Conservation (phyloP, 768 basidiomycete species). For the Mycena floridula region DNA sequence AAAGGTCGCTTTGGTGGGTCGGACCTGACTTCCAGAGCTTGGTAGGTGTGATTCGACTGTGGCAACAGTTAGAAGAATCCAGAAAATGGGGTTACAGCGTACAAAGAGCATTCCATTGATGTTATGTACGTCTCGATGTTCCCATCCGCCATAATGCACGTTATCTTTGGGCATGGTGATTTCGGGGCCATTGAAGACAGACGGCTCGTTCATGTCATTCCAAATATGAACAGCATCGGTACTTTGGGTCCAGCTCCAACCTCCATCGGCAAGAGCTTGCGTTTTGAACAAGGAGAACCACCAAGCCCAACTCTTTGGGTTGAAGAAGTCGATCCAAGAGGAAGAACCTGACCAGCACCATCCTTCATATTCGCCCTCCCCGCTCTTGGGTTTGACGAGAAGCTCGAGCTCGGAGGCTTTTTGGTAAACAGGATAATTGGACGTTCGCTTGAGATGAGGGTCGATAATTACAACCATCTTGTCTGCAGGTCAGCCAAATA, state of each 20-base stretch:
- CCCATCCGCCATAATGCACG: constrained; percentile 92
- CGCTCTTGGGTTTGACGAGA: constrained; percentile 76
- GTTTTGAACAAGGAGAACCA: constrained; percentile 82
- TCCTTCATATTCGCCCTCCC: constrained; percentile 85
- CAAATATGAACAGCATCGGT: constrained; percentile 86
- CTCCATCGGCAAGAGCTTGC: constrained; percentile 38
- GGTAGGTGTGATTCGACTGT: constrained; percentile 79
- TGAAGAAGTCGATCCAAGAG: constrained; percentile 97
- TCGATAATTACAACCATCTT: constrained; percentile 99
- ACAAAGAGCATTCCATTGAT: constrained; percentile 95
- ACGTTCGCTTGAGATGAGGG: constrained; percentile 86
- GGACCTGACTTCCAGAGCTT: constrained; percentile 73
- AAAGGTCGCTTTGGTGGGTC: constrained; percentile 81
- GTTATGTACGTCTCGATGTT: constrained; percentile 96
- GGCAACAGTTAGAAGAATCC: not conserved
- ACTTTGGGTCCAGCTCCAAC: constrained; percentile 77
- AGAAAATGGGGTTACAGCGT: constrained; percentile 18
- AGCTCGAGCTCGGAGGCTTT: constrained; percentile 77
- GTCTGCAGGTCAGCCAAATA: not conserved
- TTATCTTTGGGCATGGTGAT: constrained; percentile 67
- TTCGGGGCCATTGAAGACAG: constrained; percentile 98
- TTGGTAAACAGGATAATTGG: constrained; percentile 77
- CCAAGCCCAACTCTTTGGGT: constrained; percentile 84
- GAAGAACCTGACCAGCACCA: constrained; percentile 99
- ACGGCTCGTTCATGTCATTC: constrained; percentile 99